These are phyloP conservation scores for Coemansia sp. DNA, from an alignment of 192 early-diverging fungal genomes.

Conservation along the genomic window DNA sequence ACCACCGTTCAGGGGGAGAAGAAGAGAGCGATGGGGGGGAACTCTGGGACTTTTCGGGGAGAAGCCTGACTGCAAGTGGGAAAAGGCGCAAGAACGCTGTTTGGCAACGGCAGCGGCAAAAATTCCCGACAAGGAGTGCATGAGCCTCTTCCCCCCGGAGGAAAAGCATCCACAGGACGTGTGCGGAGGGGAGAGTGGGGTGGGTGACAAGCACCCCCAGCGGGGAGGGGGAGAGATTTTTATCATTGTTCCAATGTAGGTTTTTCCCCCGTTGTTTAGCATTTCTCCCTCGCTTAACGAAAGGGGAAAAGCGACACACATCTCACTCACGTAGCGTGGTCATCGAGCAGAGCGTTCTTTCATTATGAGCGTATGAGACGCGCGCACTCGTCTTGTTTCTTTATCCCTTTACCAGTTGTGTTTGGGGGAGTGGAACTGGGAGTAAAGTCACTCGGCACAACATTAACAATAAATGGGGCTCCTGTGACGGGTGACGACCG, in stretches of 20 bases:
- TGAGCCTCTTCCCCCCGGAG: conserved; percentile 6
- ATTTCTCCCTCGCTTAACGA: conserved; percentile 1
- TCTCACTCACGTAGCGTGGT: too few relatives aligned
- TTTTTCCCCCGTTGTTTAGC: conserved; percentile 5
- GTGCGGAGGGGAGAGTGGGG: neutral
- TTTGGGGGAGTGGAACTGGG: neutral
- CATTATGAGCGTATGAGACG: neutral
- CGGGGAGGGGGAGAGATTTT: neutral
- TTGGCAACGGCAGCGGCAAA: conserved; percentile 12
- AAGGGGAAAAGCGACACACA: too few relatives aligned
- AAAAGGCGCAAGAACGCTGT: neutral
- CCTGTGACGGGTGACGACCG: too few relatives aligned
- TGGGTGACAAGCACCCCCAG: conserved; percentile 1
- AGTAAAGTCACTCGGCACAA: too few relatives aligned
- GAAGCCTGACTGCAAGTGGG: neutral
- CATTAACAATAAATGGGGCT: too few relatives aligned
- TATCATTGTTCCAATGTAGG: neutral
- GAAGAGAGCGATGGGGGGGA: neutral
- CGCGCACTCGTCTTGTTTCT: too few relatives aligned
- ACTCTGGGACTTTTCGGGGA: neutral
- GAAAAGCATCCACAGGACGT: conserved; percentile 10
- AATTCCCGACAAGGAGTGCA: conserved; percentile 7
- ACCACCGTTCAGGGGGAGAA: neutral
- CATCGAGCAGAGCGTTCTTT: too few relatives aligned
- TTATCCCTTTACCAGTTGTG: neutral